These are phyloP conservation scores for Rhododendron henanense DNA, from an alignment of 148 eudicot species.

Conservation along the genomic window DNA sequence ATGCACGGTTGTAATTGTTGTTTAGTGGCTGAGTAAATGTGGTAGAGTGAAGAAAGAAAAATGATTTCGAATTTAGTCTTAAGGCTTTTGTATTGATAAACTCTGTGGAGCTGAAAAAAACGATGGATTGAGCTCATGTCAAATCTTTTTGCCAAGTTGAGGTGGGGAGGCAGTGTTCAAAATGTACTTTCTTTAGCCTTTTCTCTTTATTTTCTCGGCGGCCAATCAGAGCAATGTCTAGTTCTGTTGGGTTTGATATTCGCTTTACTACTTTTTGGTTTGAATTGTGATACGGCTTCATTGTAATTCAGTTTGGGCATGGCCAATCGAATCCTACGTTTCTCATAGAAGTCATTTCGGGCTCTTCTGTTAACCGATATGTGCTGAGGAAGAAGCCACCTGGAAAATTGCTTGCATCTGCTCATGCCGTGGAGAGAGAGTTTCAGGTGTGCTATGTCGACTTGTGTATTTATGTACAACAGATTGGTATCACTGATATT, in stretches of 20 bases:
- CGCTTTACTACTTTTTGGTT: neutral
- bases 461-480: neutral
- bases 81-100: neutral
- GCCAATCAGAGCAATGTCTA: neutral
- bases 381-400: conserved; percentile 91
- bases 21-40: neutral
- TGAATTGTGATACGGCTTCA: neutral
- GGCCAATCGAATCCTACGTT: conserved; percentile 97
- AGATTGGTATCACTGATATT: neutral
- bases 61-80: neutral
- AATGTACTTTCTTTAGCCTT: neutral
- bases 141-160: neutral
- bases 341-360: conserved; percentile 54
- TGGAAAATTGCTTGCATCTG: conserved; percentile 81
- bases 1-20: neutral
- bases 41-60: neutral
- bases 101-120: neutral
- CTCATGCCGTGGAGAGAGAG: conserved; percentile 98
- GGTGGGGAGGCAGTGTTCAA: neutral
- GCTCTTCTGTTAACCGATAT: conserved; percentile 44
- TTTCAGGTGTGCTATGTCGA: conserved; percentile 45
- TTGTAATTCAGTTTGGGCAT: conserved; percentile 69
- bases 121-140: neutral
- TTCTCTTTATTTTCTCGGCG: neutral
- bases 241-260: neutral